A percentile compares a stretch with the other conserved stretches of the same genome.
Conservation (phyloP, 495 filamentous ascomycete species). For the Polyplosphaeria fusca region DNA sequence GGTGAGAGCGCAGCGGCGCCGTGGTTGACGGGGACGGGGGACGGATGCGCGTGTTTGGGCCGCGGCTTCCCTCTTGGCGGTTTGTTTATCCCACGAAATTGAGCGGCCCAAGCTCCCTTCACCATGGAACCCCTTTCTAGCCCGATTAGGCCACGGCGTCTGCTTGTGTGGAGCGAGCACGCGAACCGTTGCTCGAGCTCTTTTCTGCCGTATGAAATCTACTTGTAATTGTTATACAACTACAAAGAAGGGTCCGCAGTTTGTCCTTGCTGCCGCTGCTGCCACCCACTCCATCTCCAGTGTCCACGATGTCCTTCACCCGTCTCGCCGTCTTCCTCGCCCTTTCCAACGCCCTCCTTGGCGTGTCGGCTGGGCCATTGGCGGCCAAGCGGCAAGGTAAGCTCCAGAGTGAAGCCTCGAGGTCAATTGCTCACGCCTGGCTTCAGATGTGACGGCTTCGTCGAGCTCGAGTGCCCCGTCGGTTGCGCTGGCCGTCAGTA, state of each 20-base stretch:
- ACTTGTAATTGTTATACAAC: too few species aligned
- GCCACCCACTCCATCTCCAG: too few species aligned
- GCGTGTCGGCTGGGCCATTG: conserved; percentile 30
- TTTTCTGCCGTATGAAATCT: too few species aligned
- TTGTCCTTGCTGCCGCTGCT: too few species aligned
- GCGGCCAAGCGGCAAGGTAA: conserved; percentile 32
- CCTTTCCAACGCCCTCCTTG: conserved; percentile 16
- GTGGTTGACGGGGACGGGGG: background rate
- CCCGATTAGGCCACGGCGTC: background rate
- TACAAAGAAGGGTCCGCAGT: too few species aligned
- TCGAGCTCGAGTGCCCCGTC: conserved; percentile 9
- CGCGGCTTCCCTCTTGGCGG: too few species aligned
- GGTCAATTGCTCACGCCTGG: conserved; percentile 5
- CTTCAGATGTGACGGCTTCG: background rate
- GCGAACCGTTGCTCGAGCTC: background rate
- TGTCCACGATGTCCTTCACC: conserved; percentile 12
- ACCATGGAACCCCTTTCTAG: background rate
- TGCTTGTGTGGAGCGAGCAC: background rate
- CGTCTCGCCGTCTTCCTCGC: conserved; percentile 22
- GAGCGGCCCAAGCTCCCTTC: conserved; percentile 4
- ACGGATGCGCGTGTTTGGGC: too few species aligned
- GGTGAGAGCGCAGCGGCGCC: too few species aligned
- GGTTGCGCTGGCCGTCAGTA: conserved; percentile 15
- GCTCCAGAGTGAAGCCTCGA: conserved; percentile 1
- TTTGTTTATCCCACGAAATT: conserved; percentile 3